Percentiles rank a stretch among this genome's conserved stretches.
Evolutionary conservation across 495 filamentous ascomycete genomes (phyloP).

Genomic region (Penicillium daleae): DNA sequence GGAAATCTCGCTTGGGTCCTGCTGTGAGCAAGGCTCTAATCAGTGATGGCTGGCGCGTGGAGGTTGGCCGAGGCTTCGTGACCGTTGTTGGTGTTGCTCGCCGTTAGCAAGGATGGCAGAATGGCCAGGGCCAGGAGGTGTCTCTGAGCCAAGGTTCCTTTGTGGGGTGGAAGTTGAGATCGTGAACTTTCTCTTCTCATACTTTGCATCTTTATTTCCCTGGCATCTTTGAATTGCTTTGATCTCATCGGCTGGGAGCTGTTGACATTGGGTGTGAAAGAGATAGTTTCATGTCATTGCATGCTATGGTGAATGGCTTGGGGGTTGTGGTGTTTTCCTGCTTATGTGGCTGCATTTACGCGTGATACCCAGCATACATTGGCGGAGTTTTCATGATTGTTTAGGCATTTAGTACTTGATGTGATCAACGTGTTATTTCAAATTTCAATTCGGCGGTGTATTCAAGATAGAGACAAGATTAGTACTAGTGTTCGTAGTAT

Average conservation of each 20-base stretch:
- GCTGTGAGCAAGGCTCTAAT: slow-evolving; percentile 78
- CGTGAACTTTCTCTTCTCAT: not conserved
- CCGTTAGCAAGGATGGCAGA: slow-evolving; percentile 6
- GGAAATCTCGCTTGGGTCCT: slow-evolving; percentile 72
- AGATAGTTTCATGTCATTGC: not conserved
- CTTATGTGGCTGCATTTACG: slow-evolving; percentile 1
- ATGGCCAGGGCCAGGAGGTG: not conserved
- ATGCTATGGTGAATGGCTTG: not conserved
- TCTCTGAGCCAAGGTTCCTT: not conserved
- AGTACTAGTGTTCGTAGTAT: too few relatives aligned
- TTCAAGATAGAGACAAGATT: too few relatives aligned
- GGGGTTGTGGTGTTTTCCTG: slow-evolving; percentile 1
- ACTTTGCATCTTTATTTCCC: not conserved
- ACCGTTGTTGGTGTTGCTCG: slow-evolving; percentile 61
- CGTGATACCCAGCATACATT: slow-evolving; percentile 13
- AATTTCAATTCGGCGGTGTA: not conserved
- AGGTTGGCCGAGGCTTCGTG: slow-evolving; percentile 67
- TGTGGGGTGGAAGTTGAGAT: not conserved
- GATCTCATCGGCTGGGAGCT: not conserved
- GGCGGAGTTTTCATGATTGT: slow-evolving; percentile 11
- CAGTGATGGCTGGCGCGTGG: slow-evolving; percentile 81
- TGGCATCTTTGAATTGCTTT: not conserved
- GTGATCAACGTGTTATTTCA: not conserved
- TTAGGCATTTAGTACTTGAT: not conserved
- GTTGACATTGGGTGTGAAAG: not conserved